Evolutionary conservation across 257 asterid species (phyloP).

Genomic region (Solanum dulcamara): DNA sequence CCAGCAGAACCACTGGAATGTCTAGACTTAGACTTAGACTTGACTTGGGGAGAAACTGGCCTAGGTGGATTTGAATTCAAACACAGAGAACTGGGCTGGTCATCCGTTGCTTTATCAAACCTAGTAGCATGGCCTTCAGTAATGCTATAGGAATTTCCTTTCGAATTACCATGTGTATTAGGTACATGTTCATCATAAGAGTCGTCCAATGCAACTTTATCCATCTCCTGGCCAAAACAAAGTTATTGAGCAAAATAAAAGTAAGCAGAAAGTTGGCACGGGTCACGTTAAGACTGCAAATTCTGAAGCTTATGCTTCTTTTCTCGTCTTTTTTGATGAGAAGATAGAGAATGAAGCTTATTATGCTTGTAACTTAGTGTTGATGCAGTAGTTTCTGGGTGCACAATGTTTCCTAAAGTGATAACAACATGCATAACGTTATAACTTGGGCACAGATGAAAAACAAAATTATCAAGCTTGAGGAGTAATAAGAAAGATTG

Average conservation of each 20-base stretch:
- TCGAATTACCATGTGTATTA: background rate
- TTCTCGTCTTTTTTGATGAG: background rate
- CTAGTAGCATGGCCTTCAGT: slow-evolving; percentile 14
- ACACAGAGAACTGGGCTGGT: slow-evolving; percentile 6
- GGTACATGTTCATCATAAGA: slow-evolving; percentile 15
- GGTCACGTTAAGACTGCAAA: background rate
- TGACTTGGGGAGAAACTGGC: slow-evolving; percentile 27
- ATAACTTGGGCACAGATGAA: background rate
- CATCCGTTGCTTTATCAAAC: background rate
- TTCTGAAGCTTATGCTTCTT: background rate
- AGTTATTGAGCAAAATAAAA: slow-evolving; percentile 3
- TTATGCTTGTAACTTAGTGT: background rate
- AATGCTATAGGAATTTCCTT: slow-evolving; percentile 16
- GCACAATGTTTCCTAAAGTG: background rate
- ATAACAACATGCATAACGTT: background rate
- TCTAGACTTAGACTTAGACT: slow-evolving; percentile 4
- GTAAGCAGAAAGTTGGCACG: background rate
- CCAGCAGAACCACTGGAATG: slow-evolving; percentile 21
- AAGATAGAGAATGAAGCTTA: background rate
- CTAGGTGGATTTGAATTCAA: slow-evolving; percentile 43
- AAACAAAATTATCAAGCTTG: background rate
- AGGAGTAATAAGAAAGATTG: background rate
- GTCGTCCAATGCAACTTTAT: slow-evolving; percentile 18
- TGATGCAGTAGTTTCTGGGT: background rate
- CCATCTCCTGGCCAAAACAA: slow-evolving; percentile 31